Evolutionary conservation across 352 stramenopile species (phyloP).

Genomic region (Phytophthora uliginosa): DNA sequence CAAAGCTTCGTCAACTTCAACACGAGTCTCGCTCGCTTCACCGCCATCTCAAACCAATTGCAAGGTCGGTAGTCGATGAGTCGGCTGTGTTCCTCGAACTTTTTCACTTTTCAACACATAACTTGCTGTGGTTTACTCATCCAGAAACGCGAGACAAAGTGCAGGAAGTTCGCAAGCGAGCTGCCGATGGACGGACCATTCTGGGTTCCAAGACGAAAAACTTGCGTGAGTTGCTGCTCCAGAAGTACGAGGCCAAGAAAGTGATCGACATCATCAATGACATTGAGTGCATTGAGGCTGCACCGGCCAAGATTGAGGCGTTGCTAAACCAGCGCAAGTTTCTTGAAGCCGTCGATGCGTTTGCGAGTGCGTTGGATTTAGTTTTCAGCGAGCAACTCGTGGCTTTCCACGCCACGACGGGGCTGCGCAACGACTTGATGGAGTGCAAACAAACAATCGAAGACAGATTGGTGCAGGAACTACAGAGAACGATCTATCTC

Average conservation of each 20-base stretch:
- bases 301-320: slow-evolving; percentile 68
- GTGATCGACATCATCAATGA: slow-evolving; percentile 88
- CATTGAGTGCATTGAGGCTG: slow-evolving; percentile 85
- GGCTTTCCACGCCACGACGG: slow-evolving; percentile 81
- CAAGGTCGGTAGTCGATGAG: slow-evolving; percentile 50
- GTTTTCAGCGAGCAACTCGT: slow-evolving; percentile 86
- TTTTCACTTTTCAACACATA: neutral
- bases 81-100: neutral
- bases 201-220: slow-evolving; percentile 89
- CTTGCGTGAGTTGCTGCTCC: slow-evolving; percentile 77
- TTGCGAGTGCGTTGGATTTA: slow-evolving; percentile 77
- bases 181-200: slow-evolving; percentile 83
- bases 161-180: slow-evolving; percentile 72
- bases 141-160: slow-evolving; percentile 80
- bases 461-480: slow-evolving; percentile 77
- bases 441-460: slow-evolving; percentile 90
- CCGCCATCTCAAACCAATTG: slow-evolving; percentile 79
- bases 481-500: slow-evolving; percentile 80
- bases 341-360: slow-evolving; percentile 75
- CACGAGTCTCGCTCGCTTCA: slow-evolving; percentile 84
- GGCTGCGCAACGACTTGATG: slow-evolving; percentile 82
- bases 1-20: slow-evolving; percentile 90
- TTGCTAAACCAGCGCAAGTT: slow-evolving; percentile 71
- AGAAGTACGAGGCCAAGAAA: slow-evolving; percentile 89
- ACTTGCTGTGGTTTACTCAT: neutral